These are phyloP conservation scores for Sclerotinia borealis DNA, from an alignment of 2,329 filamentous ascomycete species.

Conservation along the genomic window DNA sequence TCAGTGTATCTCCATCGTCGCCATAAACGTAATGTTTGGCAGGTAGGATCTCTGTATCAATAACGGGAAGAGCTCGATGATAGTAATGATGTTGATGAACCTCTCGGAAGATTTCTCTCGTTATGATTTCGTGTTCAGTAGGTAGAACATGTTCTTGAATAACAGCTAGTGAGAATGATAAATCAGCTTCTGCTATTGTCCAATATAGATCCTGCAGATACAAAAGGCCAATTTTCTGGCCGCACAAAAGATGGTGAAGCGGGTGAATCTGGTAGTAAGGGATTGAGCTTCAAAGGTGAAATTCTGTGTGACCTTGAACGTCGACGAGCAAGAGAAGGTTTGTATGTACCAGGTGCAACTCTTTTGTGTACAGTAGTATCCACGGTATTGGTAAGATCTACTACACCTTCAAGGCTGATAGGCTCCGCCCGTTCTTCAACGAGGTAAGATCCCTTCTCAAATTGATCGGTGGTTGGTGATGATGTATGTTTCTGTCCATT, in stretches of 20 bases:
- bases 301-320: constrained; percentile 9
- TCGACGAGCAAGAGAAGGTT: constrained; percentile 8
- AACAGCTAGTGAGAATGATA: constrained; percentile 36
- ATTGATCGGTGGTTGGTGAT: background rate
- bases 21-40: constrained; percentile 40
- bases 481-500: background rate
- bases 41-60: constrained; percentile 47
- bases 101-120: constrained; percentile 45
- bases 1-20: constrained; percentile 37
- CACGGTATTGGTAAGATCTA: constrained; percentile 27
- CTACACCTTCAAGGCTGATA: constrained; percentile 23
- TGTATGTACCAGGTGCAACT: constrained; percentile 26
- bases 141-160: constrained; percentile 43
- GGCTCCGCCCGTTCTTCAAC: constrained; percentile 2
- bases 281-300: background rate
- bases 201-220: background rate
- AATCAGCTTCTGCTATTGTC: constrained; percentile 20
- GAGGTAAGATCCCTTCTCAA: background rate
- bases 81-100: constrained; percentile 48
- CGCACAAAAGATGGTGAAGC: constrained; percentile 11
- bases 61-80: constrained; percentile 47
- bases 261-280: constrained; percentile 12
- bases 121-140: constrained; percentile 39
- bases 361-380: constrained; percentile 29
- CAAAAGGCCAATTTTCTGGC: constrained; percentile 19